Percentiles rank a stretch among this genome's conserved stretches.
Evolutionary conservation across 352 stramenopile species (phyloP).

Genomic region (Phytophthora uliginosa): DNA sequence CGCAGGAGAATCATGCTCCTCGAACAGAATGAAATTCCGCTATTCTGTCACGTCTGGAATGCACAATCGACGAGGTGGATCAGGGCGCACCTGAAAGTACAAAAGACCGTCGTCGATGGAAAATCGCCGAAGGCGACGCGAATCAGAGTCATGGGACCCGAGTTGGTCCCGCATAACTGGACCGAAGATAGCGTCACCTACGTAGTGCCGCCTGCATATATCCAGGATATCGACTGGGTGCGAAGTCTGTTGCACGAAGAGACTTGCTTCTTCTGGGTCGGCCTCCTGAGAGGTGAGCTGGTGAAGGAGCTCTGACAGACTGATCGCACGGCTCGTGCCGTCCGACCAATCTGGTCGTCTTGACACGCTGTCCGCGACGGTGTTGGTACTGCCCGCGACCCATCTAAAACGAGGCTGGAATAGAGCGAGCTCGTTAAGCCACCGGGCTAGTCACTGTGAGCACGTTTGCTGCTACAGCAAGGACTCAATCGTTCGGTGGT

Average conservation of each 20-base stretch:
- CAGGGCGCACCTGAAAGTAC: neutral
- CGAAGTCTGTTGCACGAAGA: too few relatives aligned
- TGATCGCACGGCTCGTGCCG: too few relatives aligned
- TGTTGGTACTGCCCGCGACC: neutral
- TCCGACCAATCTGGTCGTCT: too few relatives aligned
- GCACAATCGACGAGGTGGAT: neutral
- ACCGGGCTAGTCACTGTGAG: neutral
- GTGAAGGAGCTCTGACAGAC: too few relatives aligned
- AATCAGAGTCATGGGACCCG: neutral
- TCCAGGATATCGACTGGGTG: neutral
- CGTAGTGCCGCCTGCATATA: neutral
- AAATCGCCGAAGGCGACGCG: neutral
- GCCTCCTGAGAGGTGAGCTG: too few relatives aligned
- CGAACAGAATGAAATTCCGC: neutral
- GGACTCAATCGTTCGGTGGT: neutral
- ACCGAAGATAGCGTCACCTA: neutral
- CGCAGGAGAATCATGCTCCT: neutral
- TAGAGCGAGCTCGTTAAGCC: neutral
- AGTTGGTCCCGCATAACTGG: neutral
- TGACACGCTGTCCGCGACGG: constrained; percentile 3
- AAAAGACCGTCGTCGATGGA: neutral
- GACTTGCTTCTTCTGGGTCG: too few relatives aligned
- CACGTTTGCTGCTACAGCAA: constrained; percentile 1
- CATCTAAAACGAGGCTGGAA: neutral
- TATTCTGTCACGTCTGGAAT: neutral